Conservation (phyloP, 768 basidiomycete genomes). For the Lactarius quietus region DNA sequence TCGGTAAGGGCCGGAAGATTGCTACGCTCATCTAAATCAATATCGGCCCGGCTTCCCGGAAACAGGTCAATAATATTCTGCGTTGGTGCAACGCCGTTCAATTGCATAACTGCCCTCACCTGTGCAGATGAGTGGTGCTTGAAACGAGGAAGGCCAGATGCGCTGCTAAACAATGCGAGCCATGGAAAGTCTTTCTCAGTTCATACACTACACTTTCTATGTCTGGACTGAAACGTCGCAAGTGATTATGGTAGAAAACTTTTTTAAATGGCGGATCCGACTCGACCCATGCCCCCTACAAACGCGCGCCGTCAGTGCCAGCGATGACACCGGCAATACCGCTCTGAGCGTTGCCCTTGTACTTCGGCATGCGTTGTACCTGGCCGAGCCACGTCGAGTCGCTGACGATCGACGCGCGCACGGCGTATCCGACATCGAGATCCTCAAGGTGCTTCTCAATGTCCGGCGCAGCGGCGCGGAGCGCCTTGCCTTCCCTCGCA, state of each 20-base stretch:
- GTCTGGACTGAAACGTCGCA: too few relatives aligned
- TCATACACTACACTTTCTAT: not conserved
- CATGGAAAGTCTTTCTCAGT: too few relatives aligned
- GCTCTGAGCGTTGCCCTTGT: constrained; percentile 2
- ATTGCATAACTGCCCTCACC: too few relatives aligned
- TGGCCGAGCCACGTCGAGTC: constrained; percentile 12
- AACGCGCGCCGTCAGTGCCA: not conserved
- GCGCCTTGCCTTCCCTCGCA: not conserved
- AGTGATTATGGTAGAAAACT: not conserved
- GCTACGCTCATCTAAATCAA: too few relatives aligned
- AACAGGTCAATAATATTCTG: too few relatives aligned
- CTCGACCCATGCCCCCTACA: not conserved
- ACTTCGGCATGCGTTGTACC: constrained; percentile 5
- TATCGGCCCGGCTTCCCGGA: too few relatives aligned
- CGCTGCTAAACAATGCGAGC: too few relatives aligned
- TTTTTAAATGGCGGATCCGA: not conserved
- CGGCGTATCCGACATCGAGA: constrained; percentile 14
- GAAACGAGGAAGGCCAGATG: too few relatives aligned
- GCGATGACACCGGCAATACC: constrained; percentile 1
- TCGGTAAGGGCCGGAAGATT: too few relatives aligned
- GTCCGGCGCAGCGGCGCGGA: constrained; percentile 15
- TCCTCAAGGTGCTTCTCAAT: constrained; percentile 17
- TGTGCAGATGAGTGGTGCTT: too few relatives aligned
- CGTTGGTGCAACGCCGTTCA: too few relatives aligned
- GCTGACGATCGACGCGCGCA: constrained; percentile 26